Evolutionary conservation across 345 rosid species (phyloP).

Genomic region (thale cress (Arabidopsis thaliana)): DNA sequence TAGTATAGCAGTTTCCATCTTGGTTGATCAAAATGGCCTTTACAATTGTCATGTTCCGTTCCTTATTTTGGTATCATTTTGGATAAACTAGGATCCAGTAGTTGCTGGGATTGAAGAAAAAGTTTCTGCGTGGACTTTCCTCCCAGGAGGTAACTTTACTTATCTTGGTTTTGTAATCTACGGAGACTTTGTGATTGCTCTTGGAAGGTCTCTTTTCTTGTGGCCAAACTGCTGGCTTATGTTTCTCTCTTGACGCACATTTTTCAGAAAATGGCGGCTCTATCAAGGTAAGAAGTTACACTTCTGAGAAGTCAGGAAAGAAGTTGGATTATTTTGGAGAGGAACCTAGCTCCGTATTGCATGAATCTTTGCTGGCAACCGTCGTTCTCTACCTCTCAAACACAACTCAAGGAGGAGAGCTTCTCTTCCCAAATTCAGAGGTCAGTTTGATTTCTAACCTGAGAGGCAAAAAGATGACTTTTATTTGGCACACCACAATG

Average conservation of each 20-base stretch:
- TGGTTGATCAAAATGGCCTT: background rate
- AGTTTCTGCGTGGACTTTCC: conserved; percentile 86
- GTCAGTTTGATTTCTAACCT: conserved; percentile 46
- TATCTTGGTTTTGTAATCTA: conserved; percentile 3
- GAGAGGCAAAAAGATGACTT: background rate
- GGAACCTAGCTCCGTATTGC: conserved; percentile 40
- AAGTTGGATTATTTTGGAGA: conserved; percentile 62
- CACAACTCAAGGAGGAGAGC: conserved; percentile 71
- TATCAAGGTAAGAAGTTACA: conserved; percentile 56
- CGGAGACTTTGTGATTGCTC: conserved; percentile 12
- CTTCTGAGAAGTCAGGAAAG: conserved; percentile 51
- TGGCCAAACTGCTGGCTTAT: background rate
- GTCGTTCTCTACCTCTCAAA: conserved; percentile 79
- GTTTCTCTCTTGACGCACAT: conserved; percentile 17
- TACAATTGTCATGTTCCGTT: background rate
- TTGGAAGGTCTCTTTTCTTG: background rate
- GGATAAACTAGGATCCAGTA: conserved; percentile 58
- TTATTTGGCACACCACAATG: background rate
- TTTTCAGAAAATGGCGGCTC: conserved; percentile 64
- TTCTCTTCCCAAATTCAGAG: conserved; percentile 73
- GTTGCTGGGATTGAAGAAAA: conserved; percentile 72
- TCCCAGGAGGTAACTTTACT: conserved; percentile 66
- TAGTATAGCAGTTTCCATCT: background rate
- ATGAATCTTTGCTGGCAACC: conserved; percentile 65
- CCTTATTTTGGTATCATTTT: background rate